Conservation (phyloP, 2,329 filamentous ascomycete species). For the Ophiostoma sp. region DNA sequence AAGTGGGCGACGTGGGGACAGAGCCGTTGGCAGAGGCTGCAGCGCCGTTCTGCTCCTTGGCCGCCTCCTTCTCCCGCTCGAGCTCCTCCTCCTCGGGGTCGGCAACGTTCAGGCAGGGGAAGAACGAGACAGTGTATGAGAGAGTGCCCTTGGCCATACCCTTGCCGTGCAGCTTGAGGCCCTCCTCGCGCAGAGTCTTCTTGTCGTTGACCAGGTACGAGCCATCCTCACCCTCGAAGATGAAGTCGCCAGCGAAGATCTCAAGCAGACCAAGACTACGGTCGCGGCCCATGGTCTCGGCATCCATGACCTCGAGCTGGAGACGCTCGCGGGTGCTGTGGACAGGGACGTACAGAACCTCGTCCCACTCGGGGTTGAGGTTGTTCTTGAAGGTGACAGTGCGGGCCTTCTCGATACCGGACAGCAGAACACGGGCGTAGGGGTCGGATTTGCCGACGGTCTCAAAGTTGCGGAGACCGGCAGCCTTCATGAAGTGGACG, state of each 20-base stretch:
- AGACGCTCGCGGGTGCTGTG: conserved; percentile 83
- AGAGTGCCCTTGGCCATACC: conserved; percentile 76
- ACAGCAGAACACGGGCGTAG: conserved; percentile 84
- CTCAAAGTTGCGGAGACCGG: conserved; percentile 85
- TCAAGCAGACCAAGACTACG: conserved; percentile 82
- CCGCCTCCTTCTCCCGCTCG: conserved; percentile 47
- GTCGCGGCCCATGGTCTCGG: conserved; percentile 89
- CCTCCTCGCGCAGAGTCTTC: conserved; percentile 66
- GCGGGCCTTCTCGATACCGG: conserved; percentile 84
- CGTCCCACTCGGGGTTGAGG: conserved; percentile 92
- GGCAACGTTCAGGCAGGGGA: conserved; percentile 80
- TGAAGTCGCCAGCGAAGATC: conserved; percentile 73
- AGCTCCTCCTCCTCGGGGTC: conserved; percentile 85
- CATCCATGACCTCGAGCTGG: conserved; percentile 92
- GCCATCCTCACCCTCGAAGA: conserved; percentile 73
- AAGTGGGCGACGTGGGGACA: conserved; percentile 30
- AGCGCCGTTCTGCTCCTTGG: conserved; percentile 39
- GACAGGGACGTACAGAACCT: conserved; percentile 90
- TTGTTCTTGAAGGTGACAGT: conserved; percentile 97
- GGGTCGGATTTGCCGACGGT: conserved; percentile 96
- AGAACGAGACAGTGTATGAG: conserved; percentile 84
- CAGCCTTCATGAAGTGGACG: conserved; percentile 83
- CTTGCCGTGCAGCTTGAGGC: conserved; percentile 72
- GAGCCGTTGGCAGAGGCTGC: neutral
- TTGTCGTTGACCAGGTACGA: conserved; percentile 78